Conservation (phyloP, 2,329 filamentous ascomycete species). For the Aureobasidium sp. region DNA sequence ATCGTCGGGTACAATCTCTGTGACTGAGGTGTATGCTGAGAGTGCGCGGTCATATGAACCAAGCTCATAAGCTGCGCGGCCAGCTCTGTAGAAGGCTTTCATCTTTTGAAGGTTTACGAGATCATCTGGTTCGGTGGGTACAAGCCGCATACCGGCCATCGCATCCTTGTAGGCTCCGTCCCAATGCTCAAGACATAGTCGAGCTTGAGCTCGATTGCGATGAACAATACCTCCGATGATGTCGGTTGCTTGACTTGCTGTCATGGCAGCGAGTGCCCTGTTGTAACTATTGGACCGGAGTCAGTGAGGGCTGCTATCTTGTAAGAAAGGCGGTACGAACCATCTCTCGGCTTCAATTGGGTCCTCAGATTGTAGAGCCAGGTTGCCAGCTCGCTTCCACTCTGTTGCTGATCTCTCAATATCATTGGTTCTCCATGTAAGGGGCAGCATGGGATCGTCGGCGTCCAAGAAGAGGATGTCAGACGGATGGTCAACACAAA, state of each 20-base stretch:
- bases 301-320: background rate
- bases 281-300: background rate
- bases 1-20: background rate
- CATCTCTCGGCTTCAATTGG: slow-evolving; percentile 5
- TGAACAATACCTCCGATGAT: background rate
- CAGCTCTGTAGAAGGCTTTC: slow-evolving; percentile 1
- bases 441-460: background rate
- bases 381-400: slow-evolving; percentile 14
- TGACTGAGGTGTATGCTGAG: background rate
- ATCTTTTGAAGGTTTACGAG: background rate
- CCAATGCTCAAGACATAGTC: background rate
- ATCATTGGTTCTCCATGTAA: background rate
- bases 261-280: slow-evolving; percentile 1
- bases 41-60: background rate
- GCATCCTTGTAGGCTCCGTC: slow-evolving; percentile 10
- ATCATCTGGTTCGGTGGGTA: background rate
- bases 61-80: slow-evolving; percentile 16
- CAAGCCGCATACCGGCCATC: background rate
- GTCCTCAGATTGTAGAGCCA: background rate
- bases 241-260: slow-evolving; percentile 3
- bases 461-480: slow-evolving; percentile 13
- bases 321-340: background rate
- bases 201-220: slow-evolving; percentile 8
- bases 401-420: background rate
- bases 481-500: slow-evolving; percentile 8